Evolutionary conservation across 2,329 filamentous ascomycete genomes (phyloP).

Genomic region (Chrysoporthe austroafricana): DNA sequence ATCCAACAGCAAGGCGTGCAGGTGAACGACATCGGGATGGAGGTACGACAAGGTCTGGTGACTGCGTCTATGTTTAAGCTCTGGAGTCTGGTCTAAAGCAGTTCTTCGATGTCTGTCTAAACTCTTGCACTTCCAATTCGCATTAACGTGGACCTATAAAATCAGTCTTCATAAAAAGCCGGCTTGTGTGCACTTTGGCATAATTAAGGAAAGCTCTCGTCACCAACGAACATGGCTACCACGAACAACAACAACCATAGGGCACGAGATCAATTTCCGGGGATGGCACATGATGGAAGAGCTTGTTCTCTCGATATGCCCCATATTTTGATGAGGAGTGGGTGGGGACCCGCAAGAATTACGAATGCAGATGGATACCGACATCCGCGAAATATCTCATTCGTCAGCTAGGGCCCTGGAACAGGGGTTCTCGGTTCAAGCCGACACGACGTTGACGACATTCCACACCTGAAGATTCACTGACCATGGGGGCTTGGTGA

Average conservation of each 20-base stretch:
- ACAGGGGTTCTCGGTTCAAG: slow-evolving; percentile 7
- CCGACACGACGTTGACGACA: not conserved
- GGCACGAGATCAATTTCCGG: not conserved
- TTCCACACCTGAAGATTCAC: not conserved
- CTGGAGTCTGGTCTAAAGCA: no score
- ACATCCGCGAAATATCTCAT: not conserved
- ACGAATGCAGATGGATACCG: not conserved
- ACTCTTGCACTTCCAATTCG: not conserved
- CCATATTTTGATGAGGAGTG: not conserved
- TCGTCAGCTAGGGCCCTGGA: not conserved
- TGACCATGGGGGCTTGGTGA: not conserved
- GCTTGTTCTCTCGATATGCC: not conserved
- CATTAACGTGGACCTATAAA: not conserved
- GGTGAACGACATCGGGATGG: no score
- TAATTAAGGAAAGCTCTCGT: not conserved
- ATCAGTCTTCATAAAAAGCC: not conserved
- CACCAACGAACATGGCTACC: not conserved
- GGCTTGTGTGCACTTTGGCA: not conserved
- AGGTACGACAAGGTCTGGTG: no score
- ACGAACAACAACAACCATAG: not conserved
- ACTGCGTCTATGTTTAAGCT: no score
- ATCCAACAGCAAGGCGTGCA: no score
- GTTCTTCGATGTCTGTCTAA: no score
- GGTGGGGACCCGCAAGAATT: not conserved
- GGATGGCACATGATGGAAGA: not conserved